phyloP scores from a whole-genome alignment of 192 early-diverging fungal species.

The Backusella luteola region DNA sequence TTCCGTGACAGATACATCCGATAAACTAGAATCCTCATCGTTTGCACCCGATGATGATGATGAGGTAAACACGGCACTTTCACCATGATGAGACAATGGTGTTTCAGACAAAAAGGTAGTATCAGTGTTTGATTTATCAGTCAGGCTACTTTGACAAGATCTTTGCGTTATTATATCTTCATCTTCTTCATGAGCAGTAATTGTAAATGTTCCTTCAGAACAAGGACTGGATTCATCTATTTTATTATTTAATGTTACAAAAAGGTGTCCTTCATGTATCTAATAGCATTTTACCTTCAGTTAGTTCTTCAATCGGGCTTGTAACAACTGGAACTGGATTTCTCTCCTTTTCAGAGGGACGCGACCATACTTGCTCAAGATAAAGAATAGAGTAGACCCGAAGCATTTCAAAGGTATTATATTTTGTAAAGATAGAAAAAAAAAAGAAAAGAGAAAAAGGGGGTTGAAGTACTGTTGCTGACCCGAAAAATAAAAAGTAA shows the following conservation, averaged over 20 bases:
- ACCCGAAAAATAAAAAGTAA: conserved; percentile 3
- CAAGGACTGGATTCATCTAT: background rate
- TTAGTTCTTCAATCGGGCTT: background rate
- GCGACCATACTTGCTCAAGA: conserved; percentile 15
- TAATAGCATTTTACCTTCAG: background rate
- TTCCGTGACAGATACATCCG: conserved; percentile 3
- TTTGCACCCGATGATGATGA: background rate
- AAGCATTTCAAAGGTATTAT: background rate
- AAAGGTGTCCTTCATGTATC: background rate
- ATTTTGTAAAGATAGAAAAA: conserved; percentile 10
- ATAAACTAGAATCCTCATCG: background rate
- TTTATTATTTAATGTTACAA: background rate
- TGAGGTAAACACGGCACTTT: background rate
- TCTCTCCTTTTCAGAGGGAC: conserved; percentile 1
- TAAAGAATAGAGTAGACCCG: conserved; percentile 16
- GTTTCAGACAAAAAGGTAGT: background rate
- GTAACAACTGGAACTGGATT: background rate
- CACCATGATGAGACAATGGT: background rate
- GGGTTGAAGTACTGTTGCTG: background rate
- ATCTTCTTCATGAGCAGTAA: background rate
- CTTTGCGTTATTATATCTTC: background rate
- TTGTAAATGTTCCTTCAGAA: background rate
- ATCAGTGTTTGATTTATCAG: conserved; percentile 6
- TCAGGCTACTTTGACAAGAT: background rate
- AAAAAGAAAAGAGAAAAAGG: background rate